phyloP scores from a whole-genome alignment of 345 rosid species.

The Pistacia integerrima region DNA sequence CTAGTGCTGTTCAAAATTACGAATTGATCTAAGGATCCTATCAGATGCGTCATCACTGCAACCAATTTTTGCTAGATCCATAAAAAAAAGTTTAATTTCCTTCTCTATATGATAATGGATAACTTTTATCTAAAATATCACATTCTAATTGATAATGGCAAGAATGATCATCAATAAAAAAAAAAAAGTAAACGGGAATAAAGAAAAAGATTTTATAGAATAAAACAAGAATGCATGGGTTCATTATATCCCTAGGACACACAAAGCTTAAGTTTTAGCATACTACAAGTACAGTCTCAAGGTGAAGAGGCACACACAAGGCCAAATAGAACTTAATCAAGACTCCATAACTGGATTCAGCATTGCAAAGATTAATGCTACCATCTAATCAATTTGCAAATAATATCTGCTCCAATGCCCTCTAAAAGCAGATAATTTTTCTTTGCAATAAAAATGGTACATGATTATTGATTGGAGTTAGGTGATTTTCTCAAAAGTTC shows the following conservation, averaged over 20 bases:
- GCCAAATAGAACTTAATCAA: background rate
- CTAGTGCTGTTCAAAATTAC: conserved; percentile 10
- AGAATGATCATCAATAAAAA: background rate
- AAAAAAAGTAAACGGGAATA: background rate
- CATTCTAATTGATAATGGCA: background rate
- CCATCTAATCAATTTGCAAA: background rate
- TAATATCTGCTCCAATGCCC: background rate
- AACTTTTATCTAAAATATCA: background rate
- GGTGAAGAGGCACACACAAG: background rate
- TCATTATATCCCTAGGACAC: background rate
- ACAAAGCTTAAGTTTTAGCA: background rate
- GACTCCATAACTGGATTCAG: background rate
- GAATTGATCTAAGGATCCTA: conserved; percentile 14
- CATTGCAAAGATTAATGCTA: background rate
- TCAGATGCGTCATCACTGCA: background rate
- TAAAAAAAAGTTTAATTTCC: background rate
- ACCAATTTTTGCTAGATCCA: background rate
- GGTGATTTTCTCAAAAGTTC: background rate
- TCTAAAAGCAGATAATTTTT: background rate
- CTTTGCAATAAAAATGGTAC: background rate
- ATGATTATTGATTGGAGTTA: background rate
- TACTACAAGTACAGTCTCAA: background rate
- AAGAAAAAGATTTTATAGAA: background rate
- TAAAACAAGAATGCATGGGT: background rate
- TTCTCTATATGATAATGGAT: background rate